A percentile compares a stretch with the other conserved stretches of the same genome.
These are phyloP conservation scores for Xylariaceae sp. DNA, from an alignment of 2,329 filamentous ascomycete genomes.

Conservation along the genomic window DNA sequence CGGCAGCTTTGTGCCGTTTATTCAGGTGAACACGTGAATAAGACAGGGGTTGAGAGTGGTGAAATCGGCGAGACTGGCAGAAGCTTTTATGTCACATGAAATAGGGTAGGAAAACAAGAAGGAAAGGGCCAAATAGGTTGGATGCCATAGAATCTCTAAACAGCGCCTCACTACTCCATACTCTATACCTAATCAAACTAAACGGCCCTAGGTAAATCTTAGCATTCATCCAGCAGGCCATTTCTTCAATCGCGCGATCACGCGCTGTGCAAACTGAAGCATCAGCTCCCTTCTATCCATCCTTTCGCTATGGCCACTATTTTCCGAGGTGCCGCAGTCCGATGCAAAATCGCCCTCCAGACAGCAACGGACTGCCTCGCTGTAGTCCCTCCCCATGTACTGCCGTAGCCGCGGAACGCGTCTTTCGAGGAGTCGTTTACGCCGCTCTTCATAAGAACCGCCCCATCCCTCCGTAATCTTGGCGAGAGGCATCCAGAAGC, in stretches of 20 bases:
- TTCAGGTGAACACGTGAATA: too few relatives aligned
- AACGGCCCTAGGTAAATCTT: too few relatives aligned
- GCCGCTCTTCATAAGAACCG: not conserved
- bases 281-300: not conserved
- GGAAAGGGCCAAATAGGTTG: too few relatives aligned
- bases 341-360: not conserved
- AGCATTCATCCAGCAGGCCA: too few relatives aligned
- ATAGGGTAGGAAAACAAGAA: too few relatives aligned
- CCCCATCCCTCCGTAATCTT: not conserved
- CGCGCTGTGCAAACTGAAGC: not conserved
- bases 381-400: conserved; percentile 8
- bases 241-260: not conserved
- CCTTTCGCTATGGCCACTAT: not conserved
- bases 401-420: conserved; percentile 5
- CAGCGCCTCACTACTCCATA: too few relatives aligned
- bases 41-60: too few relatives aligned
- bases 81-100: too few relatives aligned
- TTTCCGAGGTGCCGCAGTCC: not conserved
- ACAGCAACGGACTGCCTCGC: conserved; percentile 6
- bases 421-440: not conserved
- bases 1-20: too few relatives aligned
- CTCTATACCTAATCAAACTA: too few relatives aligned
- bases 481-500: conserved; percentile 2
- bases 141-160: too few relatives aligned
- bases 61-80: too few relatives aligned